Conservation (phyloP, 768 basidiomycete species). For the Cystobasidium ongulense region DNA sequence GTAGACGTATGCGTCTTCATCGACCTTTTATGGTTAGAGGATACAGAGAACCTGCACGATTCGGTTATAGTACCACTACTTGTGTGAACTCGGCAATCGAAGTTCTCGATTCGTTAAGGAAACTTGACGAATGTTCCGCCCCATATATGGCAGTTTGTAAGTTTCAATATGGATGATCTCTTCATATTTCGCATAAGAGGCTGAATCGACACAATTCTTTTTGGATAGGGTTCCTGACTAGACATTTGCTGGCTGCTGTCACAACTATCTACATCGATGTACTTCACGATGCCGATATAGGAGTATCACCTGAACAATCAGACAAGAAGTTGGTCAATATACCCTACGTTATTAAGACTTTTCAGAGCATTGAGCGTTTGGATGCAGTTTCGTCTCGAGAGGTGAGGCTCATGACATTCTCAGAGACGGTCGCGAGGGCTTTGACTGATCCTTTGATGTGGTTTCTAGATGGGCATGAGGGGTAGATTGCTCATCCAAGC, state of each 20-base stretch:
- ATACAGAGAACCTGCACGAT: neutral
- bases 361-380: neutral
- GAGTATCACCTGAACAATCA: neutral
- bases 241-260: slow-evolving; percentile 7
- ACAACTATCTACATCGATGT: slow-evolving; percentile 18
- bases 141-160: neutral
- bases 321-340: slow-evolving; percentile 15
- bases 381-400: neutral
- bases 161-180: too few species aligned
- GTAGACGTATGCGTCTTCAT: neutral
- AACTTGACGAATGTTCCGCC: neutral
- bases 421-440: neutral
- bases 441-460: neutral
- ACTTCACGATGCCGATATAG: slow-evolving; percentile 15
- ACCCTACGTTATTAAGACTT: neutral
- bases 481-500: neutral
- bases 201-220: too few species aligned
- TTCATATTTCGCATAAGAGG: too few species aligned
- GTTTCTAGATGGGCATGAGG: neutral
- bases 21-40: slow-evolving; percentile 3
- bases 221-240: neutral
- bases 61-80: neutral
- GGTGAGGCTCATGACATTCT: neutral
- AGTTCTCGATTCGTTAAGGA: neutral
- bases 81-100: neutral